These are phyloP conservation scores for Sutorius eximius DNA, from an alignment of 1,284 basidiomycete species.

Conservation along the genomic window DNA sequence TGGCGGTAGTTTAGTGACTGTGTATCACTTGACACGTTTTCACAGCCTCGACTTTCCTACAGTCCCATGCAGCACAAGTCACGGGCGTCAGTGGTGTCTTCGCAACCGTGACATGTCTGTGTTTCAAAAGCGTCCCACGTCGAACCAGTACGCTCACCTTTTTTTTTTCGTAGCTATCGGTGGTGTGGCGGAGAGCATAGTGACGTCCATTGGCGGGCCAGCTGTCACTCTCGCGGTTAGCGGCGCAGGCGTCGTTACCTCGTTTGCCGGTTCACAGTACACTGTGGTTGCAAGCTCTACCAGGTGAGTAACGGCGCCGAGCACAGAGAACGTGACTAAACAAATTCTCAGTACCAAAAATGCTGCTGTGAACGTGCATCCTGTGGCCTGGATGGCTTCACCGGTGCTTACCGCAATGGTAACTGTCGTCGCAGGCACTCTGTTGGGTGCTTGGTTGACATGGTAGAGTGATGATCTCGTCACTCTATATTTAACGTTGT, in stretches of 20 bases:
- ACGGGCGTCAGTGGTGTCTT: slow-evolving; percentile 29
- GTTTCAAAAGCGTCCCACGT: neutral
- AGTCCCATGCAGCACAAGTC: slow-evolving; percentile 2
- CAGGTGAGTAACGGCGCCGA: slow-evolving; percentile 9
- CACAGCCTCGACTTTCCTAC: slow-evolving; percentile 23
- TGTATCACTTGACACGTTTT: neutral
- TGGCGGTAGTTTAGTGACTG: neutral
- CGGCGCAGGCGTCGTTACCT: slow-evolving; percentile 37
- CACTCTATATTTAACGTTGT: neutral
- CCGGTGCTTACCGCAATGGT: slow-evolving; percentile 11
- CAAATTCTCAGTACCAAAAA: slow-evolving; percentile 12
- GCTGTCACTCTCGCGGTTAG: slow-evolving; percentile 53
- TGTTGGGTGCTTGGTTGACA: slow-evolving; percentile 28
- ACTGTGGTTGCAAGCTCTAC: slow-evolving; percentile 26
- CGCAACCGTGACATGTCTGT: slow-evolving; percentile 53
- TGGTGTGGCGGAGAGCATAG: slow-evolving; percentile 31
- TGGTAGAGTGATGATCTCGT: slow-evolving; percentile 27
- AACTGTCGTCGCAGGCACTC: slow-evolving; percentile 40
- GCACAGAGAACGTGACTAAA: neutral
- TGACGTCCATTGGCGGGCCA: slow-evolving; percentile 50
- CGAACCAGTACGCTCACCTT: neutral
- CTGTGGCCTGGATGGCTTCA: slow-evolving; percentile 2
- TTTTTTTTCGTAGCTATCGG: slow-evolving; percentile 40
- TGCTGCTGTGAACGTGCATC: slow-evolving; percentile 8
- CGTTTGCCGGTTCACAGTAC: slow-evolving; percentile 40